Percentiles rank a stretch among this genome's conserved stretches.
Evolutionary conservation across 495 filamentous ascomycete species (phyloP).

Genomic region (Lasiosphaeria ovina): DNA sequence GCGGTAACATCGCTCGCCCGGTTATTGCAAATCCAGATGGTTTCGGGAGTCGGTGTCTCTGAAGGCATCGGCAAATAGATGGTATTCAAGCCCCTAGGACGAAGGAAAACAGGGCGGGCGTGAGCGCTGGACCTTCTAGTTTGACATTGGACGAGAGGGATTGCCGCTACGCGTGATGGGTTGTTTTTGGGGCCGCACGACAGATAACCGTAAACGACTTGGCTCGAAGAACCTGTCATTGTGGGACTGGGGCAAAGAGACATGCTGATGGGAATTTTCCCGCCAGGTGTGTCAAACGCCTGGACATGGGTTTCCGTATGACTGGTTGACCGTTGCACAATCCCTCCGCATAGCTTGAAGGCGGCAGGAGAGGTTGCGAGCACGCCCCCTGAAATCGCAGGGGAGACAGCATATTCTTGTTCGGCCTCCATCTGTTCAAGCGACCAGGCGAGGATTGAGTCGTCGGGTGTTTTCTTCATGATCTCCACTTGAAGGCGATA

Average conservation of each 20-base stretch:
- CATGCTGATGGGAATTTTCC: conserved; percentile 7
- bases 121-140: neutral
- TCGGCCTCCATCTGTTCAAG: neutral
- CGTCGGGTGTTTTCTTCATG: conserved; percentile 12
- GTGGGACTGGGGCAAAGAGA: neutral
- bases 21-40: conserved; percentile 9
- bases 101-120: neutral
- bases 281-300: conserved; percentile 10
- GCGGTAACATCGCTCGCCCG: neutral
- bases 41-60: neutral
- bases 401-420: neutral
- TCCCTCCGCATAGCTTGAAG: conserved; percentile 6
- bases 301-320: conserved; percentile 7
- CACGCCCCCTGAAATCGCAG: conserved; percentile 1
- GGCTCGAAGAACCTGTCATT: neutral
- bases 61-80: neutral
- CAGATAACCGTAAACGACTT: neutral
- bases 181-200: neutral
- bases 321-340: conserved; percentile 7
- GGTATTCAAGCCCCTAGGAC: neutral
- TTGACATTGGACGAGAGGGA: neutral
- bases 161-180: neutral
- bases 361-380: conserved; percentile 5
- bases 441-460: conserved; percentile 26
- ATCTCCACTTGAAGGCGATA: conserved; percentile 16